Percentiles rank a stretch among this genome's conserved stretches.
Conservation (phyloP, 352 stramenopile species). For the Phytophthora cryptogea region DNA sequence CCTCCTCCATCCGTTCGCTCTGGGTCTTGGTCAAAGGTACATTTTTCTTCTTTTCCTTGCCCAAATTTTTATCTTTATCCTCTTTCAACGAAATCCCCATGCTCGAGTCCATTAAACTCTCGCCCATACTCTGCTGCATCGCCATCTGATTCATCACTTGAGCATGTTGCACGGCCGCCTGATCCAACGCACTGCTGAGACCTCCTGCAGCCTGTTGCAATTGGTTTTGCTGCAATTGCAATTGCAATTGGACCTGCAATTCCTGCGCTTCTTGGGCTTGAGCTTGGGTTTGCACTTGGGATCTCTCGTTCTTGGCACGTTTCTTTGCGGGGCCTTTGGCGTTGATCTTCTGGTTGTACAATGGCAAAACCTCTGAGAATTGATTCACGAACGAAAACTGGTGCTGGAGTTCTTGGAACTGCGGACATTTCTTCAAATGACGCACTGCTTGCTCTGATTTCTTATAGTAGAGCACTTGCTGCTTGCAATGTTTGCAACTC, state of each 20-base stretch:
- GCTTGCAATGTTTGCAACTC: conserved; percentile 86
- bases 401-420: conserved; percentile 83
- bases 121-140: conserved; percentile 73
- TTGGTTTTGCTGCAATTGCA: conserved; percentile 21
- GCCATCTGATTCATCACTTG: conserved; percentile 77
- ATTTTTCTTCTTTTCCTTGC: conserved; percentile 58
- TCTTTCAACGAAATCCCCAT: conserved; percentile 61
- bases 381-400: conserved; percentile 81
- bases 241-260: conserved; percentile 24
- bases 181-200: conserved; percentile 44
- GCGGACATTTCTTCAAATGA: conserved; percentile 79
- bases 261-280: no score
- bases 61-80: conserved; percentile 40
- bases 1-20: conserved; percentile 76
- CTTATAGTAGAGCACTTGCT: conserved; percentile 87
- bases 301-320: conserved; percentile 47
- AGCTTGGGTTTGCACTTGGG: conserved; percentile 17
- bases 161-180: conserved; percentile 61
- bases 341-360: conserved; percentile 86
- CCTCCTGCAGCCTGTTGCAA: conserved; percentile 24
- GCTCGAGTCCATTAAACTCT: conserved; percentile 67
- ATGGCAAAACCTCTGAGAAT: conserved; percentile 78
- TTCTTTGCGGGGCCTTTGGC: conserved; percentile 72
- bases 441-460: conserved; percentile 87
- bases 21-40: conserved; percentile 64